Evolutionary conservation across 2,329 filamentous ascomycete genomes (phyloP).

Genomic region (Whalleya microplaca): DNA sequence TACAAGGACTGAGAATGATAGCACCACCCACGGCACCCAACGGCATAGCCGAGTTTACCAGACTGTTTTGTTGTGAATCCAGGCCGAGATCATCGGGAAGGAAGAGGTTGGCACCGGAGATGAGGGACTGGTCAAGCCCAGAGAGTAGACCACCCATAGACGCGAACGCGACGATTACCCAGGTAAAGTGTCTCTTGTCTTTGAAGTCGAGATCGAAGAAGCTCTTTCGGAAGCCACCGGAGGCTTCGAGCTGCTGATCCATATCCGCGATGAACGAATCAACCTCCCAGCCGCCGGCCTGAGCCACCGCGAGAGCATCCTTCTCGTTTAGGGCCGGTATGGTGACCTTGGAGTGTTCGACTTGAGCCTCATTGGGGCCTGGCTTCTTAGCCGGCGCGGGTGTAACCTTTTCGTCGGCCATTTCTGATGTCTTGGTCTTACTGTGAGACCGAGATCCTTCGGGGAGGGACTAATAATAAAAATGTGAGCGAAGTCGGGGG

Average conservation of each 20-base stretch:
- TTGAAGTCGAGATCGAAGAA: slow-evolving; percentile 62
- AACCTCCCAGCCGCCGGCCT: slow-evolving; percentile 41
- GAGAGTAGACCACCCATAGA: slow-evolving; percentile 75
- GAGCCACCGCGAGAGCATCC: slow-evolving; percentile 43
- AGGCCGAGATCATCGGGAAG: slow-evolving; percentile 63
- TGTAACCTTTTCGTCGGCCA: slow-evolving; percentile 15
- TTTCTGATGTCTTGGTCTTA: not conserved
- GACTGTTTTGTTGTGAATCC: slow-evolving; percentile 58
- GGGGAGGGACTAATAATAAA: not conserved
- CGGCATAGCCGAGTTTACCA: slow-evolving; percentile 73
- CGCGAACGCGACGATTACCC: slow-evolving; percentile 70
- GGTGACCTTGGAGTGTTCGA: slow-evolving; percentile 28
- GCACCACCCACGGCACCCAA: slow-evolving; percentile 73
- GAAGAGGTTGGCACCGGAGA: slow-evolving; percentile 71
- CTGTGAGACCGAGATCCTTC: not conserved
- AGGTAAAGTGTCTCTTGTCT: slow-evolving; percentile 69
- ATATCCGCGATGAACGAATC: slow-evolving; percentile 46
- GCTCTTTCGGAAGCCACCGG: slow-evolving; percentile 36
- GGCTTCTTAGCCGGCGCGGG: slow-evolving; percentile 5
- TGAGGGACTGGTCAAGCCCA: slow-evolving; percentile 73
- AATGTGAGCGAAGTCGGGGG: not conserved
- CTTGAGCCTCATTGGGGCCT: slow-evolving; percentile 22
- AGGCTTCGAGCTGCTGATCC: slow-evolving; percentile 44
- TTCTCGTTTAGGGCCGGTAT: slow-evolving; percentile 32
- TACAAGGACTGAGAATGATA: slow-evolving; percentile 66